These are phyloP conservation scores for Eutrema yunnanense DNA, from an alignment of 345 rosid species.

Conservation along the genomic window DNA sequence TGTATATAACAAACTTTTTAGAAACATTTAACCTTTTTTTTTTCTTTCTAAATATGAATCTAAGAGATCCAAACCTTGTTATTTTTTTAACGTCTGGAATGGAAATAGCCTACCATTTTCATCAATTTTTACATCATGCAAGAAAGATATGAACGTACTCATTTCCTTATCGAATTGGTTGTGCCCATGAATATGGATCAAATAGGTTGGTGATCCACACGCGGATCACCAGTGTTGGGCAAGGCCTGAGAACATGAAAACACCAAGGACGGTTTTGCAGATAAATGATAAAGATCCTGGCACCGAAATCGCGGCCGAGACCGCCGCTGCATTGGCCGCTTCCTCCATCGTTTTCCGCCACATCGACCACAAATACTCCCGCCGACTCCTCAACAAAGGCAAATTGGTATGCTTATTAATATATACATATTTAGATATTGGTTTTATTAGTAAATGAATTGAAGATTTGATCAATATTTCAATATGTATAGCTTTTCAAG, in stretches of 20 bases:
- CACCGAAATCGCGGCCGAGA: conserved; percentile 80
- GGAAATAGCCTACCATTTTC: not conserved
- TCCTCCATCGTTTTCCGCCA: conserved; percentile 60
- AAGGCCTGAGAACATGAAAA: conserved; percentile 75
- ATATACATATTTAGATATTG: not conserved
- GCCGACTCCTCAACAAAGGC: conserved; percentile 74
- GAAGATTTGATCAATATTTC: not conserved
- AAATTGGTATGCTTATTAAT: conserved; percentile 38
- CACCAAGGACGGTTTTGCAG: conserved; percentile 58
- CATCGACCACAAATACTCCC: conserved; percentile 46
- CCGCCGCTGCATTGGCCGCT: conserved; percentile 81
- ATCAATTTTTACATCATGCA: not conserved
- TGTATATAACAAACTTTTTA: not conserved
- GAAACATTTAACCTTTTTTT: not conserved
- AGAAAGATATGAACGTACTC: not conserved
- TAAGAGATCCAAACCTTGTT: not conserved
- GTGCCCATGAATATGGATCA: conserved; percentile 15
- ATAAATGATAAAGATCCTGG: conserved; percentile 54
- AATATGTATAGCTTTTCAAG: conserved; percentile 58
- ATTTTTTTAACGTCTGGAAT: not conserved
- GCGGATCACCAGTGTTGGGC: conserved; percentile 81
- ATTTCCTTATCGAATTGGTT: not conserved
- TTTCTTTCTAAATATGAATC: not conserved
- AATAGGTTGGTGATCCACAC: conserved; percentile 70
- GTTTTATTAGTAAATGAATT: not conserved